phyloP scores from a whole-genome alignment of 2,329 filamentous ascomycete genomes.

The Fusarium sublunatum region DNA sequence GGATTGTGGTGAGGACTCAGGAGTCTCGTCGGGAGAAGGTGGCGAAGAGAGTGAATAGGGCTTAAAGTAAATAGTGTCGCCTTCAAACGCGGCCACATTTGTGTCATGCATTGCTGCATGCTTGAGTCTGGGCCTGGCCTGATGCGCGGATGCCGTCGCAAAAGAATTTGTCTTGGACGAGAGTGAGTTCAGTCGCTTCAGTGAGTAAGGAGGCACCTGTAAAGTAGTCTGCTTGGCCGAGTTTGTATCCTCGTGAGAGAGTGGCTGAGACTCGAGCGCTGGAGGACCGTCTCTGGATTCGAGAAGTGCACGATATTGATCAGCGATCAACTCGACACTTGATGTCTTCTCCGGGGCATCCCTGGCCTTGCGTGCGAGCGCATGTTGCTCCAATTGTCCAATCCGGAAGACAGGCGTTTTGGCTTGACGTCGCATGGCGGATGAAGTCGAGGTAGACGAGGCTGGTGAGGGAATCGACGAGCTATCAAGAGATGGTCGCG shows the following conservation, averaged over 20 bases:
- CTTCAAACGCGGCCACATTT: conserved; percentile 60
- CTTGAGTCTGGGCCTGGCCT: conserved; percentile 23
- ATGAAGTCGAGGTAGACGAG: conserved; percentile 49
- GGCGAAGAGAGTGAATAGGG: conserved; percentile 55
- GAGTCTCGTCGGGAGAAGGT: conserved; percentile 46
- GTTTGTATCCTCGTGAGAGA: conserved; percentile 14
- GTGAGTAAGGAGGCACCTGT: conserved; percentile 27
- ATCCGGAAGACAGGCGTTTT: conserved; percentile 64
- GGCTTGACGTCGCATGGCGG: conserved; percentile 57
- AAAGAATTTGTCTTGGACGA: conserved; percentile 32
- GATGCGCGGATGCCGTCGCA: conserved; percentile 40
- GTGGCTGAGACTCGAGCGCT: conserved; percentile 48
- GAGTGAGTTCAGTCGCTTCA: conserved; percentile 17
- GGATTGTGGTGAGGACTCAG: conserved; percentile 20
- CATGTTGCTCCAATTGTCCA: conserved; percentile 59
- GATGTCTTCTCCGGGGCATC: conserved; percentile 50
- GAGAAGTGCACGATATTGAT: conserved; percentile 62
- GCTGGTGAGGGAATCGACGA: conserved; percentile 49
- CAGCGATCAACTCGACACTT: conserved; percentile 62
- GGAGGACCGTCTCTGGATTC: conserved; percentile 52
- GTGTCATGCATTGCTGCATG: conserved; percentile 58
- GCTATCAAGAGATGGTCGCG: conserved; percentile 43
- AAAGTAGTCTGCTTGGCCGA: conserved; percentile 28
- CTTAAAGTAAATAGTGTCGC: conserved; percentile 61
- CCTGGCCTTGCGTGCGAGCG: conserved; percentile 36